These are phyloP conservation scores for Mycosarcoma maydis DNA, from an alignment of 1,284 basidiomycete species.

Conservation along the genomic window DNA sequence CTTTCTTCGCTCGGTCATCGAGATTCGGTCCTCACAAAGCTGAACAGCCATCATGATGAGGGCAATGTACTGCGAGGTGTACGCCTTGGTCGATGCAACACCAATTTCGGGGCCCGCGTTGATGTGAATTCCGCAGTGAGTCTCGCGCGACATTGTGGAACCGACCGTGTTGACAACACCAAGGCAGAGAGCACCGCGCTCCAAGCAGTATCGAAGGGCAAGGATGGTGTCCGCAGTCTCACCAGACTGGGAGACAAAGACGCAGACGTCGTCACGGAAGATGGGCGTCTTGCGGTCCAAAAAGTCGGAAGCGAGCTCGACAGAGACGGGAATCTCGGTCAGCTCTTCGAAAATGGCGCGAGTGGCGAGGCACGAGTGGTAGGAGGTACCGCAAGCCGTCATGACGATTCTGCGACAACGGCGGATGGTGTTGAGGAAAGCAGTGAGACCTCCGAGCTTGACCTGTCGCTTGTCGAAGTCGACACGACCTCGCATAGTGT, in stretches of 20 bases:
- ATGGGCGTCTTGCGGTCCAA: slow-evolving; percentile 98
- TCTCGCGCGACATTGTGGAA: slow-evolving; percentile 96
- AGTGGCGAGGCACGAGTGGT: slow-evolving; percentile 97
- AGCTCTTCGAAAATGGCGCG: slow-evolving; percentile 98
- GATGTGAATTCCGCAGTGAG: slow-evolving; percentile 99
- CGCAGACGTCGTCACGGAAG: slow-evolving; percentile 97
- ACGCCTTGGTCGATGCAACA: slow-evolving; percentile 99
- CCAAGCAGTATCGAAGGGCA: slow-evolving; percentile 93
- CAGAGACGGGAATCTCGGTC: slow-evolving; percentile 96
- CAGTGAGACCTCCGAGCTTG: slow-evolving; percentile 92
- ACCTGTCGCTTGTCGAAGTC: slow-evolving; percentile 95
- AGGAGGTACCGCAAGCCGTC: slow-evolving; percentile 96
- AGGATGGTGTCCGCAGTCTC: slow-evolving; percentile 99
- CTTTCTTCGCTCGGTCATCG: slow-evolving; percentile 86
- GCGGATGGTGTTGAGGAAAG: slow-evolving; percentile 94
- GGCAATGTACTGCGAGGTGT: slow-evolving; percentile 99
- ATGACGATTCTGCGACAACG: slow-evolving; percentile 94
- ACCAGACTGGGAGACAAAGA: slow-evolving; percentile 97
- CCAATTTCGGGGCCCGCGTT: slow-evolving; percentile 99
- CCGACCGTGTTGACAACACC: slow-evolving; percentile 99
- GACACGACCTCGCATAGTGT: slow-evolving; percentile 99
- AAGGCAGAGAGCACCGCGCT: slow-evolving; percentile 89
- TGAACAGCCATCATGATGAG: slow-evolving; percentile 98
- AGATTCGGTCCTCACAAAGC: slow-evolving; percentile 94
- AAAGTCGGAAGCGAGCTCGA: slow-evolving; percentile 98